A percentile compares a stretch with the other conserved stretches of the same genome.
These are phyloP conservation scores for Penicillium taxi DNA, from an alignment of 495 filamentous ascomycete genomes.

Conservation along the genomic window DNA sequence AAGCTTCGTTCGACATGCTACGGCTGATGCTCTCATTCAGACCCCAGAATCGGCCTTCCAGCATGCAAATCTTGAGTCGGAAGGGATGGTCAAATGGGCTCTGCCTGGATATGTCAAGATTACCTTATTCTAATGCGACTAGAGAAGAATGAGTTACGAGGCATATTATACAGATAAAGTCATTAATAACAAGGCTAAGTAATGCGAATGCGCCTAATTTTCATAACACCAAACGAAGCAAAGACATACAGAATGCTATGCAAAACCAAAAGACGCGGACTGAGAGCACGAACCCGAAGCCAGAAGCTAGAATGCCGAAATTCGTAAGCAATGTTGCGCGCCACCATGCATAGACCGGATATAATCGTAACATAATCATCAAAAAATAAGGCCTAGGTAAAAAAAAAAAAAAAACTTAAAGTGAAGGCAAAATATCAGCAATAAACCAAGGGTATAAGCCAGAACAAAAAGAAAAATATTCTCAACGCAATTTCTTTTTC, in stretches of 20 bases:
- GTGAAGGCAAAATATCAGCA: conserved; percentile 1
- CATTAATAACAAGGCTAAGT: too few relatives aligned
- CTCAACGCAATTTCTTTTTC: conserved; percentile 12
- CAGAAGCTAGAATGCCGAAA: conserved; percentile 25
- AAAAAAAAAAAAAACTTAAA: conserved; percentile 4
- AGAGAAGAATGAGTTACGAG: not conserved
- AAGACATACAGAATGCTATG: conserved; percentile 24
- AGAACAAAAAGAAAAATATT: conserved; percentile 6
- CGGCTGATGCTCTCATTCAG: conserved; percentile 34
- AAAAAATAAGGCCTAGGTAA: conserved; percentile 9
- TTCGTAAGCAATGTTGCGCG: conserved; percentile 29
- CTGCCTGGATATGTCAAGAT: conserved; percentile 27
- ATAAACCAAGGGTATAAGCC: conserved; percentile 21
- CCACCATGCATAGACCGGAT: conserved; percentile 30
- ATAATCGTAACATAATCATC: conserved; percentile 24
- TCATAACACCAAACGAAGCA: conserved; percentile 9
- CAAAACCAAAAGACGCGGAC: conserved; percentile 22
- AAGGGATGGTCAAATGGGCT: conserved; percentile 39
- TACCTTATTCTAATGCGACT: too few relatives aligned
- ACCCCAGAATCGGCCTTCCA: conserved; percentile 28
- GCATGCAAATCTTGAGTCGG: conserved; percentile 26
- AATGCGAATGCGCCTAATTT: too few relatives aligned
- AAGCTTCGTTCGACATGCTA: conserved; percentile 30
- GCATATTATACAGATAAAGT: too few relatives aligned
- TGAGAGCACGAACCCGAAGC: conserved; percentile 28